These are phyloP conservation scores for Prunus persica DNA, from an alignment of 306 rosid species.

Conservation along the genomic window Prunus_persica_NCBIv2 NC_034011.1:18847001-18847500, in stretches of 20 bases:
- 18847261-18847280: slow-evolving; percentile 89
- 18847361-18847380: slow-evolving; percentile 95
- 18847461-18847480: slow-evolving; percentile 59
- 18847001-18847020: slow-evolving; percentile 96
- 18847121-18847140: slow-evolving; percentile 61
- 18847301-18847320: slow-evolving; percentile 90
- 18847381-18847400: slow-evolving; percentile 93
- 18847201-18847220: slow-evolving; percentile 83
- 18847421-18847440: slow-evolving; percentile 76
- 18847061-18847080: slow-evolving; percentile 77
- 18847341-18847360: slow-evolving; percentile 81
- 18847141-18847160: slow-evolving; percentile 89
- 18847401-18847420: slow-evolving; percentile 85
- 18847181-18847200: slow-evolving; percentile 86
- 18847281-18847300: slow-evolving; percentile 90
- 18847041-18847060: slow-evolving; percentile 80
- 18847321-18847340: slow-evolving; percentile 84
- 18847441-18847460: slow-evolving; percentile 38
- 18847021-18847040: slow-evolving; percentile 79
- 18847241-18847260: slow-evolving; percentile 93
- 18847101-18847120: slow-evolving; percentile 87
- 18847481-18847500: slow-evolving; percentile 52
- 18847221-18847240: slow-evolving; percentile 94
- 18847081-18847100: slow-evolving; percentile 88
- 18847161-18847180: slow-evolving; percentile 96